phyloP scores from a whole-genome alignment of 2,329 filamentous ascomycete species.

The Botrytis medusae region DNA sequence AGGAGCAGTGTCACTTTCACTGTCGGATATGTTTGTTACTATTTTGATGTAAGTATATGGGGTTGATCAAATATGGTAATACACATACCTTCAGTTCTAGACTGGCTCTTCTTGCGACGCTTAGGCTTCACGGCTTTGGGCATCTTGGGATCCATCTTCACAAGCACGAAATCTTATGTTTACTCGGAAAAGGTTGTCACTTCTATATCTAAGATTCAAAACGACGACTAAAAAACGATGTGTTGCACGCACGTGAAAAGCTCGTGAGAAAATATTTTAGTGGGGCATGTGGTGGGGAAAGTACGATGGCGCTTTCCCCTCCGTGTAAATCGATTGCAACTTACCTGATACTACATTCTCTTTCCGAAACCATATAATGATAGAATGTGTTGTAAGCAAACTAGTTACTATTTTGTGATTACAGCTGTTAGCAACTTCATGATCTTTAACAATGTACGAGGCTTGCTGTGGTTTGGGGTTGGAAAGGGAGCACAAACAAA shows the following conservation, averaged over 20 bases:
- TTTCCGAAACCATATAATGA: background rate
- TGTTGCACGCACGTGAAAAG: constrained; percentile 13
- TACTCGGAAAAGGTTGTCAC: background rate
- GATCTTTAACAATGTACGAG: background rate
- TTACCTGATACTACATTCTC: background rate
- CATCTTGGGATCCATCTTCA: constrained; percentile 16
- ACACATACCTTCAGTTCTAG: constrained; percentile 22
- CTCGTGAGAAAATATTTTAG: constrained; percentile 15
- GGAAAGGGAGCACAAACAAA: background rate
- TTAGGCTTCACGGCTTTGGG: constrained; percentile 16
- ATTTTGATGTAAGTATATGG: background rate
- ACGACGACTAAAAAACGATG: background rate
- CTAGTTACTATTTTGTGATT: background rate
- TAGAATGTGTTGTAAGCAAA: background rate
- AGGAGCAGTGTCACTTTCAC: constrained; percentile 13
- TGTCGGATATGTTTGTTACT: constrained; percentile 18
- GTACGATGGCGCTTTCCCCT: background rate
- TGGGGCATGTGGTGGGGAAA: background rate
- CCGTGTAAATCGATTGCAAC: background rate
- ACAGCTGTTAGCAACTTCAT: background rate
- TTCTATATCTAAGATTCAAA: background rate
- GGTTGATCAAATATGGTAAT: background rate
- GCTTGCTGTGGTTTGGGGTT: background rate
- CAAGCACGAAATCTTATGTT: background rate
- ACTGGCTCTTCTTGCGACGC: constrained; percentile 23